Conservation (phyloP, 371 early-diverging fungal species). For the Mortierella sp. region DNA sequence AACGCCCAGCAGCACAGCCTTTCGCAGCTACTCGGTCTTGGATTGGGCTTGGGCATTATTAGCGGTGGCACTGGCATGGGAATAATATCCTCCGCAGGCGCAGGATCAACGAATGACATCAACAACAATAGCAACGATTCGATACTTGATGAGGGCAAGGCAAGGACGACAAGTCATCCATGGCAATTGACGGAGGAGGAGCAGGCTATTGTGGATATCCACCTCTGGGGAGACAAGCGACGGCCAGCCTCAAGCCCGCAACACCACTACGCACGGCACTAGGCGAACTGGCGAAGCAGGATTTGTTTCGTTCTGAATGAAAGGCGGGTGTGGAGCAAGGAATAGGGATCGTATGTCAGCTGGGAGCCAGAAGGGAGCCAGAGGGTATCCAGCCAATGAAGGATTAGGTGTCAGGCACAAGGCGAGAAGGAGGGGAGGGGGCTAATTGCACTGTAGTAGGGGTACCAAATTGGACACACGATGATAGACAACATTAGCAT, state of each 20-base stretch:
- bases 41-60: background rate
- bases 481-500: background rate
- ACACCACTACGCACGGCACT: no score
- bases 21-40: background rate
- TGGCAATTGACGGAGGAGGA: constrained; percentile 16
- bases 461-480: background rate
- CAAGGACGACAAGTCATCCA: background rate
- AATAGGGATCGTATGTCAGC: no score
- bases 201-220: constrained; percentile 8
- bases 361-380: no score
- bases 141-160: background rate
- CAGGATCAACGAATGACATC: background rate
- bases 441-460: background rate
- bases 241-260: background rate
- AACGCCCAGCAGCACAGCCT: constrained; percentile 15
- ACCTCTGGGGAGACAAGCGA: constrained; percentile 6
- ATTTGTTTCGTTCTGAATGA: background rate
- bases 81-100: background rate
- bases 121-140: no score
- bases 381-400: no score
- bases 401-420: no score
- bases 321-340: background rate
- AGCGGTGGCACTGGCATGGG: background rate
- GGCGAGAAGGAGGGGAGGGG: no score
- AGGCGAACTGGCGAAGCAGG: no score